Conservation (phyloP, 228 moss, liverwort and hornwort genomes). For the Sphagnum fallax region DNA sequence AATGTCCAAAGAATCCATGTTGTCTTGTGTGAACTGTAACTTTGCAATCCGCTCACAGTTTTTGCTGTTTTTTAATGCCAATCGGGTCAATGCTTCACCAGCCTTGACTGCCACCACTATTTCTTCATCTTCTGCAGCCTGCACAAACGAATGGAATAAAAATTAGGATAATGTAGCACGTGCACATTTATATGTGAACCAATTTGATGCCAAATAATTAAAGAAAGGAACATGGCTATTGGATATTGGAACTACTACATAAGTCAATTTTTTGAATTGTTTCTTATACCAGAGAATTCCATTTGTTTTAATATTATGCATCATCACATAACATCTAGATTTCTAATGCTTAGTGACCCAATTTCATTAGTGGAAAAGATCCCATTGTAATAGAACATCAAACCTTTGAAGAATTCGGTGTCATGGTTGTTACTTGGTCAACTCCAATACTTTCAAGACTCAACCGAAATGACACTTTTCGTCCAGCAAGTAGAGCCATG, state of each 20-base stretch:
- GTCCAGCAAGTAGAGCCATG: too few species aligned
- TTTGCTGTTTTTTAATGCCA: slow-evolving; percentile 34
- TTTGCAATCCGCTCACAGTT: slow-evolving; percentile 51
- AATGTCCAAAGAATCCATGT: slow-evolving; percentile 5
- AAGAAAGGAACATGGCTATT: neutral
- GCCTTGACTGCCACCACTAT: slow-evolving; percentile 40
- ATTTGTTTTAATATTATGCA: too few species aligned
- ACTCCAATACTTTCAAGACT: too few species aligned
- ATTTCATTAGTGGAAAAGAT: too few species aligned
- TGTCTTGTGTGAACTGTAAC: slow-evolving; percentile 6
- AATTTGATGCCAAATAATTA: neutral
- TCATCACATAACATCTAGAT: too few species aligned
- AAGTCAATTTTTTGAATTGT: neutral
- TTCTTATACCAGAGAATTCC: neutral
- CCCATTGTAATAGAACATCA: too few species aligned
- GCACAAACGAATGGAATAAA: neutral
- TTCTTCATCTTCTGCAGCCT: slow-evolving; percentile 9
- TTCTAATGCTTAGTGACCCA: too few species aligned
- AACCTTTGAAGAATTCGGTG: too few species aligned
- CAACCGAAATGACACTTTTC: too few species aligned
- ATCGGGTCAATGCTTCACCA: slow-evolving; percentile 44
- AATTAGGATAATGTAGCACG: neutral
- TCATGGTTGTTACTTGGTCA: too few species aligned
- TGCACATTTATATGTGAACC: neutral
- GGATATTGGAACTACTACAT: too few species aligned